Evolutionary conservation across 352 stramenopile species (phyloP).

Genomic region (Phytophthora foliorum): DNA sequence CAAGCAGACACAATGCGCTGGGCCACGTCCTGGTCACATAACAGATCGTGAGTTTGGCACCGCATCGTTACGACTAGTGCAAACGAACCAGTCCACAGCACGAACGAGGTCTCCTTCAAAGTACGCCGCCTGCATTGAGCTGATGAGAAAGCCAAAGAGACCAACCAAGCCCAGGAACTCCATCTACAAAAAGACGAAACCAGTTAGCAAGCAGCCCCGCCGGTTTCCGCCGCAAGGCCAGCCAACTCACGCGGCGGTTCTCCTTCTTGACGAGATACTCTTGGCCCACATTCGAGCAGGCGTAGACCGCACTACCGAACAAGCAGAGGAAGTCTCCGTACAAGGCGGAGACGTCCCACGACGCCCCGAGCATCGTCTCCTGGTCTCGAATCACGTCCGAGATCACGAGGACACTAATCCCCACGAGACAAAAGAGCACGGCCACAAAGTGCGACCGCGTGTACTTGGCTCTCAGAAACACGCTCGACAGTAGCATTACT

Average conservation of each 20-base stretch:
- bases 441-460: constrained; percentile 74
- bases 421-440: constrained; percentile 86
- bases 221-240: too few relatives aligned
- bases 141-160: constrained; percentile 93
- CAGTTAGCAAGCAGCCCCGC: constrained; percentile 1
- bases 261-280: constrained; percentile 90
- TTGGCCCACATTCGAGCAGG: constrained; percentile 93
- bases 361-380: constrained; percentile 32
- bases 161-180: constrained; percentile 97
- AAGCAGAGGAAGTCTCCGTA: constrained; percentile 94
- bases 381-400: constrained; percentile 80
- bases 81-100: constrained; percentile 52
- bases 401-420: constrained; percentile 86
- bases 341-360: constrained; percentile 58
- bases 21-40: constrained; percentile 53
- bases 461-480: constrained; percentile 91
- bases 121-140: constrained; percentile 79
- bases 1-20: constrained; percentile 66
- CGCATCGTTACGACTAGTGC: constrained; percentile 12
- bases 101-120: constrained; percentile 78
- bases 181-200: constrained; percentile 42
- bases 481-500: constrained; percentile 94
- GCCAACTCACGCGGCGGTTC: constrained; percentile 54
- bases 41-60: constrained; percentile 10
- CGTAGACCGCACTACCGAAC: constrained; percentile 92